Base-by-base conservation (phyloP, 176 grass and related monocot species). In the Hsuehochloa calcarea region DNA sequence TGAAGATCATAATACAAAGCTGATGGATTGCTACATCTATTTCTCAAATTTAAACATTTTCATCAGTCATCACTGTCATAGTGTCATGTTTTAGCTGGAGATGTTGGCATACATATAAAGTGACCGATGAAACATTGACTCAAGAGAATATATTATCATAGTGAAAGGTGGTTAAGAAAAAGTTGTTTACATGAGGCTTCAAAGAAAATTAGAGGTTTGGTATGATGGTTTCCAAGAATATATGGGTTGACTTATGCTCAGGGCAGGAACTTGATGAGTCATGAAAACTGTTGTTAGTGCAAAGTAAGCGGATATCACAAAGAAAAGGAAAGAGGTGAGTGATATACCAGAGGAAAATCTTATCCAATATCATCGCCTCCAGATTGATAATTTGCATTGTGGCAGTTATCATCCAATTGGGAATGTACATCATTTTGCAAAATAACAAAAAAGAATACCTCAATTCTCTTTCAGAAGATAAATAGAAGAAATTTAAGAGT, bases 131-230 rank as follows among this genome's bases (percentile, higher is more conserved):
- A 49, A 26, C 15, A 25, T 50, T 49, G 44, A 15, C 3, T 49
- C 39, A 2, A 50, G n/a, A 72, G 50, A 72, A 46, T 23, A 45
- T 3, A 72, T 10, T 14, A 10, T 69, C 40, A 46, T 34, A 40
- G 17, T 16, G 73, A 59, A 50, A 77, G 54, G n/a, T 84, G 59
- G 71, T 20, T 20, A 85, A 56, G 16, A 56, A 75, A 64, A 61
- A 41, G 39, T 40, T 56, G 35, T 23, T 41, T 50, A 52, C 44
- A 54, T 5, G 45, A 12, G 15, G 7, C 29, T 84, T 14, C 19
- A 0, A 31, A 40, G 13, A 29, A 23, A 59, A 65, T 17, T 6
- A 44, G 14, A 76, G 3, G 49, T 13, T 85, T 84, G 23, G 59
- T 47, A 46, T 47, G 54, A 31, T 40, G 14, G 22, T 43, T 77